Evolutionary conservation across 148 eudicot species (phyloP).

Genomic region (Nepenthes gracilis): DNA sequence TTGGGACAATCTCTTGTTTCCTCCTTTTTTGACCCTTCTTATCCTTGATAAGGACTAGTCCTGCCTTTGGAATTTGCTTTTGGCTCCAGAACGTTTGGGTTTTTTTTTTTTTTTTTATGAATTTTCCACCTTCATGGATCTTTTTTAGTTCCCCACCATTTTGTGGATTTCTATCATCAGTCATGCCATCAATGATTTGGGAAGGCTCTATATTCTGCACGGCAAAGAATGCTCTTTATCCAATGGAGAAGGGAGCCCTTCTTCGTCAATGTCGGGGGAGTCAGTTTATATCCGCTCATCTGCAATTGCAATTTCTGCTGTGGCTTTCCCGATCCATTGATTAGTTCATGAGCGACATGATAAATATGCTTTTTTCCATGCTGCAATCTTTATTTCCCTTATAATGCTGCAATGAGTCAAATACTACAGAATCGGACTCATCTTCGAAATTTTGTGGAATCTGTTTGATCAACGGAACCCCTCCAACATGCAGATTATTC

Average conservation of each 20-base stretch:
- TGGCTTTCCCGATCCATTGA: constrained; percentile 76
- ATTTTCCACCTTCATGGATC: constrained; percentile 38
- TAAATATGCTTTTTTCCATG: constrained; percentile 53
- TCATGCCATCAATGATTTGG: constrained; percentile 19
- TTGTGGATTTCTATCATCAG: constrained; percentile 43
- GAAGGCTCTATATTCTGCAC: constrained; percentile 57
- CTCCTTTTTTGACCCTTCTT: constrained; percentile 29
- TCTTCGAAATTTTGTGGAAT: constrained; percentile 46
- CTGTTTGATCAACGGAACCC: constrained; percentile 74
- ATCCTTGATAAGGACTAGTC: constrained; percentile 18
- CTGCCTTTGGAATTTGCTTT: constrained; percentile 24
- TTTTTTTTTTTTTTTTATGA: too few species aligned
- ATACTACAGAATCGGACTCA: constrained; percentile 60
- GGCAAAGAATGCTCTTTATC: constrained; percentile 62
- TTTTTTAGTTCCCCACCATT: constrained; percentile 53
- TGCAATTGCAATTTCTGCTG: constrained; percentile 43
- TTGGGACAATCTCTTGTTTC: constrained; percentile 28
- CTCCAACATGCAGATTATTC: constrained; percentile 36
- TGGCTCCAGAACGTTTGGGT: constrained; percentile 22
- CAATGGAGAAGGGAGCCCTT: constrained; percentile 91
- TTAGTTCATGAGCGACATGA: constrained; percentile 43
- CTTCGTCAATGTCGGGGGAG: constrained; percentile 18
- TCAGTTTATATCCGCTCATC: too few species aligned
- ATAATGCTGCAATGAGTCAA: constrained; percentile 48
- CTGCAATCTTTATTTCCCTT: constrained; percentile 31